Evolutionary conservation across 257 asterid genomes (phyloP), one percentile per base, ranked within the genome.

Genomic region (Datura wrightii): DNA sequence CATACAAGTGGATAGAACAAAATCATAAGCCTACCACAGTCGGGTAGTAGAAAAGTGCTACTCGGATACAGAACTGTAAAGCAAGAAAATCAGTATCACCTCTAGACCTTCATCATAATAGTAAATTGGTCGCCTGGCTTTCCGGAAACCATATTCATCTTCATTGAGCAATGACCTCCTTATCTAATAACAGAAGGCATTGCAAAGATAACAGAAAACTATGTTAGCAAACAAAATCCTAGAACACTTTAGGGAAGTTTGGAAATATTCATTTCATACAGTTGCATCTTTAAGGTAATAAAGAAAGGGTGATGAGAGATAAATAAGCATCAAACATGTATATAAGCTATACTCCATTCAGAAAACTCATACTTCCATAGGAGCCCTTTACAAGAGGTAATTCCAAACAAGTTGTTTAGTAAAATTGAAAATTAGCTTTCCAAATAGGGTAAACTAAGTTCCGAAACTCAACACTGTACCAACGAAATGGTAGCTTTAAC

Each of bases 91-190:
- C 16, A 37, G 52, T 4, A 63, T 56, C 84, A 95, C 97, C 98
- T 93, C 97, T 84, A 92, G 87, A 58, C 96, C 98, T 59, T 93
- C 96, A 79, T 93, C 97, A n/a, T 52, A 78, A 34, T 92, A 92
- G 92, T 93, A 93, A 48, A 89, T 88, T 86, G 98, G 98, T 76
- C 92, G 86, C 85, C 62, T 95, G 84, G 98, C 93, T 92, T 66
- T 91, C 78, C 89, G 90, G 76, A 95, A 94, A 36, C 98, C 99
- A 84, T 91, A 86, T 83, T 94, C 99, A 86, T 95, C 91, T 91
- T 94, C 99, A 82, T 95, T 89, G 66, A 94, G 93, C 86, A 94
- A 83, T 44, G 97, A 90, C 87, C 94, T 92, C 85, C 97, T 86
- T 84, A 95, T 93, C 99, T 95, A 80, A 55, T 81, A 79, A 86